Evolutionary conservation across 2,329 filamentous ascomycete genomes (phyloP), one percentile per base, ranked within the genome.

Genomic region (Phaeosphaeria sp.): DNA sequence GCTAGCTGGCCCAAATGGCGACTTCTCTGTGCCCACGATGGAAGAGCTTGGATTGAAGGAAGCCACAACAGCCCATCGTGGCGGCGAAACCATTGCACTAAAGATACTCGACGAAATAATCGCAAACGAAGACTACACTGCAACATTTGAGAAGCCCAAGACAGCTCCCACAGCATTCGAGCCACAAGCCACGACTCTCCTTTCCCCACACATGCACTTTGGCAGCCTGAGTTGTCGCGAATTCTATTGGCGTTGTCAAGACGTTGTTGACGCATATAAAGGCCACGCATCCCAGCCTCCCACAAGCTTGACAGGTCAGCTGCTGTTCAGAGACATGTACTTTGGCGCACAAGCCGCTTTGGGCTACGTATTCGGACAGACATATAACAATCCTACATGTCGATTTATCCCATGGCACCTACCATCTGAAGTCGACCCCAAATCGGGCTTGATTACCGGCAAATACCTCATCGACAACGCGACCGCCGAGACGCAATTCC

Each of bases 301-400:
- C 0, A 86, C 86, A n/a, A 90, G 86, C 59, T 75, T 93, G 17
- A 87, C 84, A 0, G 90, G 90, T 2, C 90, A 93, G 66, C 77
- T 93, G 1, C 80, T 92, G 11, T 93, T 93, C 73, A 83, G 90
- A 17, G 90, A 93, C 71, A 93, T 93, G 90, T 93, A 93, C 75
- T 93, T 93, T 66, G 90, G 85, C 15, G 90, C 90, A 0, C 90
- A 93, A 71, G 89, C 90, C 0, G 83, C 85, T 0, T 78, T 92
- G 1, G 90, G 90, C 0, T 80, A 84, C 30, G 67, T 79, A 0
- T 93, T 91, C 65, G 81, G 78, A 0, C 89, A 91, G 67, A 89
- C 88, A 0, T 79, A 84, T 49, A 84, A 85, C 36, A 93, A 93
- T 67, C 74, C 82, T 0, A 78, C 89, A 62, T 89, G 86, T 41